Percentiles rank a stretch among this genome's conserved stretches.
Evolutionary conservation across 1,284 basidiomycete species (phyloP).

Genomic region (Fomitopsis schrenkii): DNA sequence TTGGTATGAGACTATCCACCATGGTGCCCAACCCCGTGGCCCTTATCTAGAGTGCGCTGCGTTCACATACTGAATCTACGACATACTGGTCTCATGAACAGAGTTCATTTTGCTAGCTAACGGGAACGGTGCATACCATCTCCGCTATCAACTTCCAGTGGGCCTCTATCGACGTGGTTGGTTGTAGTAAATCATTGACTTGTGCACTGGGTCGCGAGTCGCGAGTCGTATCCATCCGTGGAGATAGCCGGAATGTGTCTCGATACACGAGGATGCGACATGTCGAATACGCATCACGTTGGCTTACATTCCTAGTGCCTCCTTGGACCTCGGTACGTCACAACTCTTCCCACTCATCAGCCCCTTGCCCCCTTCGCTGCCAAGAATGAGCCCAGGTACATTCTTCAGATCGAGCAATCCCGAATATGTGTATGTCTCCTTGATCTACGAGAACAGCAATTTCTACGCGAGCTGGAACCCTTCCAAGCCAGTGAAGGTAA

Average conservation of each 20-base stretch:
- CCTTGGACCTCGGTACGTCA: not conserved
- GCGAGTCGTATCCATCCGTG: not conserved
- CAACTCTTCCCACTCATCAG: not conserved
- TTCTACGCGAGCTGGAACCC: conserved; percentile 9
- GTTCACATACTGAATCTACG: too few species aligned
- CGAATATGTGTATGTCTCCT: conserved; percentile 1
- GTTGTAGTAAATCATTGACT: too few species aligned
- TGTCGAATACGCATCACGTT: not conserved
- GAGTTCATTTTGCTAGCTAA: too few species aligned
- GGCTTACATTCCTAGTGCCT: not conserved
- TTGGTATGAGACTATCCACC: too few species aligned
- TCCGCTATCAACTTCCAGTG: not conserved
- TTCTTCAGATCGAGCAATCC: not conserved
- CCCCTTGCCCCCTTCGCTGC: not conserved
- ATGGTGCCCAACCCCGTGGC: too few species aligned
- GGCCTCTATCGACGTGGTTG: too few species aligned
- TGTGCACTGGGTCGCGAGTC: not conserved
- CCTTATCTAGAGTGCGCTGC: too few species aligned
- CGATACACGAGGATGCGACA: not conserved
- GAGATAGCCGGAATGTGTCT: not conserved
- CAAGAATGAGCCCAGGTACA: too few species aligned
- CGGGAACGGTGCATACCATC: not conserved
- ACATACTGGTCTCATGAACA: too few species aligned
- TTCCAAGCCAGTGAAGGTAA: conserved; percentile 2
- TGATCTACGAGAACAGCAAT: conserved; percentile 3